A percentile compares a stretch with the other conserved stretches of the same genome.
These are phyloP conservation scores for Saturnispora gosingensis DNA, from an alignment of 805 yeast species.

Conservation along the genomic window DNA sequence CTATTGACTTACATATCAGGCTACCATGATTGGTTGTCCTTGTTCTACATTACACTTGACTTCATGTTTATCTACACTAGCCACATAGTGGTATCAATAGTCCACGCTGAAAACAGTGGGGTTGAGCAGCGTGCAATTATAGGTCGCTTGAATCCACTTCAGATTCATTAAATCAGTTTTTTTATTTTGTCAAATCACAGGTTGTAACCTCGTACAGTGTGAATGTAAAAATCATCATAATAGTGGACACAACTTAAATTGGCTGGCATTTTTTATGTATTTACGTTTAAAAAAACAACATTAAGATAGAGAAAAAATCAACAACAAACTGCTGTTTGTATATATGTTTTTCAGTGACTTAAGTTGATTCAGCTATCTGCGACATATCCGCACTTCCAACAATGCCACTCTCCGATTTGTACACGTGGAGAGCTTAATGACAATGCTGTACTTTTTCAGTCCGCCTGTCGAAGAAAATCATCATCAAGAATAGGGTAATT, in stretches of 20 bases:
- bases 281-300: conserved; percentile 23
- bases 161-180: conserved; percentile 51
- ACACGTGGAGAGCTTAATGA: conserved; percentile 45
- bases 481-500: conserved; percentile 16
- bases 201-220: conserved; percentile 41
- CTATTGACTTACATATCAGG: background rate
- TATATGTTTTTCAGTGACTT: background rate
- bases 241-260: conserved; percentile 15
- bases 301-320: conserved; percentile 25
- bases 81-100: background rate
- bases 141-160: conserved; percentile 18
- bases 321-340: background rate
- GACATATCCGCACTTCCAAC: conserved; percentile 45
- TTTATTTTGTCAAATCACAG: conserved; percentile 30
- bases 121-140: conserved; percentile 4
- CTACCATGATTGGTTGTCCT: background rate
- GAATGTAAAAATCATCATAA: conserved; percentile 30
- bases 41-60: background rate
- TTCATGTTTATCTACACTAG: background rate
- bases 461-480: conserved; percentile 41
- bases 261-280: conserved; percentile 27
- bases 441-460: conserved; percentile 27
- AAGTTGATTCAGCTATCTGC: conserved; percentile 32
- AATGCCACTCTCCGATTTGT: conserved; percentile 38
- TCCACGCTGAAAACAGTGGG: conserved; percentile 2